A percentile compares a stretch with the other conserved stretches of the same genome.
These are phyloP conservation scores for Lathyrus oleraceus DNA, from an alignment of 306 rosid genomes.

Conservation along the genomic window DNA sequence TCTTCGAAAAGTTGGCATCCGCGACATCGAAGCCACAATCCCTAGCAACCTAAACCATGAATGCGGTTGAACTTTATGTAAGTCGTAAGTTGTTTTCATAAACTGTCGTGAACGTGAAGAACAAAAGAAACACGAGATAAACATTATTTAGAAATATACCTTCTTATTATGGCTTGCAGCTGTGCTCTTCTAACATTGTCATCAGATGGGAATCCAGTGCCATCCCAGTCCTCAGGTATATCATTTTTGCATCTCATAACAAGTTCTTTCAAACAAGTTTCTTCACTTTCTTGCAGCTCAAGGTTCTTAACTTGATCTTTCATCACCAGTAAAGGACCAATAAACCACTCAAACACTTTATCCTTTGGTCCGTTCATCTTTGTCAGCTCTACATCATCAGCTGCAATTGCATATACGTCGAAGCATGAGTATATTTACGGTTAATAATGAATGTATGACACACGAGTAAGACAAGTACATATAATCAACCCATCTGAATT, in stretches of 20 bases:
- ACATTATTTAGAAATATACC: slow-evolving; percentile 41
- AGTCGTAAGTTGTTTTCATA: neutral
- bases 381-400: slow-evolving; percentile 68
- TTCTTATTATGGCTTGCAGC: slow-evolving; percentile 74
- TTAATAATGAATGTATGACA: neutral
- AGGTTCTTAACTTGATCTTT: slow-evolving; percentile 73
- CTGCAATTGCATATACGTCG: slow-evolving; percentile 43
- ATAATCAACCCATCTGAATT: slow-evolving; percentile 68
- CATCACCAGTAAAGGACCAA: slow-evolving; percentile 71
- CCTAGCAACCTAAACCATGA: slow-evolving; percentile 62
- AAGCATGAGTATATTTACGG: slow-evolving; percentile 25
- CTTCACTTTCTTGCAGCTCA: slow-evolving; percentile 55
- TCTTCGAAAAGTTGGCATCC: slow-evolving; percentile 72
- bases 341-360: slow-evolving; percentile 74
- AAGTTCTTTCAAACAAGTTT: slow-evolving; percentile 55
- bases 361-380: slow-evolving; percentile 65
- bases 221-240: slow-evolving; percentile 73
- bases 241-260: slow-evolving; percentile 63
- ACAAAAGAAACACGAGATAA: neutral
- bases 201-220: slow-evolving; percentile 52
- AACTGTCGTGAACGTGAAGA: neutral
- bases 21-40: slow-evolving; percentile 63
- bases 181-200: slow-evolving; percentile 72
- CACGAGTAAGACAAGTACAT: slow-evolving; percentile 47
- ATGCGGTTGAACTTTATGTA: neutral